Conservation (phyloP, 768 basidiomycete genomes). For the Rhizopogon sp. region DNA sequence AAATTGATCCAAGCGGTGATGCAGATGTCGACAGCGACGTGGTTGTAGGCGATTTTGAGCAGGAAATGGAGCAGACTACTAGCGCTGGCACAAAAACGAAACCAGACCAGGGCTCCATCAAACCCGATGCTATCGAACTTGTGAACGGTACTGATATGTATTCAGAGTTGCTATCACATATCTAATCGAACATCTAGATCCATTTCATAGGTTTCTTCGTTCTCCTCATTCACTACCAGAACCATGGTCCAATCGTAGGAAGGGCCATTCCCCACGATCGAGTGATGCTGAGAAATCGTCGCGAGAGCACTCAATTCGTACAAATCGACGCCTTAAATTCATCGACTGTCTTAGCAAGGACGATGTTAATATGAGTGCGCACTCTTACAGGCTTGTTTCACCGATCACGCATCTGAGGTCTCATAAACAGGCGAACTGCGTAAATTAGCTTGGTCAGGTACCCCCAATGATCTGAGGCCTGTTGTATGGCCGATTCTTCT, state of each 20-base stretch:
- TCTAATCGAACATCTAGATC: slow-evolving; percentile 44
- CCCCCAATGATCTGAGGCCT: slow-evolving; percentile 82
- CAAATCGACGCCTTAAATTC: slow-evolving; percentile 77
- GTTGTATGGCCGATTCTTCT: slow-evolving; percentile 93
- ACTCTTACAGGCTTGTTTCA: slow-evolving; percentile 1
- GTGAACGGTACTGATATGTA: slow-evolving; percentile 55
- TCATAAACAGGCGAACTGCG: slow-evolving; percentile 63
- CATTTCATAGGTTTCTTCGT: slow-evolving; percentile 48
- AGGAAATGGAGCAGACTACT: slow-evolving; percentile 36
- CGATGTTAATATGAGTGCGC: slow-evolving; percentile 62
- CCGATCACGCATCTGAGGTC: slow-evolving; percentile 1
- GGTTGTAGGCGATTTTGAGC: slow-evolving; percentile 72
- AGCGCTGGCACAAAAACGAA: slow-evolving; percentile 34
- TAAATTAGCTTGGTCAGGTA: slow-evolving; percentile 92
- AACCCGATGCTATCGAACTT: slow-evolving; percentile 68
- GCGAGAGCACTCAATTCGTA: slow-evolving; percentile 73
- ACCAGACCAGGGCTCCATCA: slow-evolving; percentile 45
- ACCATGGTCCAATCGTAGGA: slow-evolving; percentile 6
- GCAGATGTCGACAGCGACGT: slow-evolving; percentile 72
- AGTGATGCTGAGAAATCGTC: slow-evolving; percentile 51
- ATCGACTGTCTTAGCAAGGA: slow-evolving; percentile 69
- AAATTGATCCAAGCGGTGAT: slow-evolving; percentile 34
- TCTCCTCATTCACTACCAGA: slow-evolving; percentile 20
- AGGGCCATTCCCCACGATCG: slow-evolving; percentile 13
- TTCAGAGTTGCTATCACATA: slow-evolving; percentile 12